Evolutionary conservation across 2,329 filamentous ascomycete genomes (phyloP), one percentile per base, ranked within the genome.

Genomic region (Fusarium dimerum): DNA sequence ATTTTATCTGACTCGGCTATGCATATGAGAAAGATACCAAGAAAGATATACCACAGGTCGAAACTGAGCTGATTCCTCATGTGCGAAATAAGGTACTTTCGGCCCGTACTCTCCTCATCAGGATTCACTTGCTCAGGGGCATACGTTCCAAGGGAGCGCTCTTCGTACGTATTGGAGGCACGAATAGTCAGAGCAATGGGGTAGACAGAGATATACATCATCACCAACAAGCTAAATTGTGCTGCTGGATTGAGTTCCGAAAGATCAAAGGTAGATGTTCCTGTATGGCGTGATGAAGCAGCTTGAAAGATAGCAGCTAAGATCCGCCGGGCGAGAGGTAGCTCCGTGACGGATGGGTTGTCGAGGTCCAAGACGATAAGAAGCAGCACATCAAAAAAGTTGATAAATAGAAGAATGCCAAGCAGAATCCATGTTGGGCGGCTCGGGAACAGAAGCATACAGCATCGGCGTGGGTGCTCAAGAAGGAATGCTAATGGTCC

Each of bases 141-240:
- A 61, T 85, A 87, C 26, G 86, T 77, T 1, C 83, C 85, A 5
- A 88, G 67, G 44, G 79, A 81, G 42, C 78, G 76, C 64, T 86
- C 83, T 67, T 86, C 82, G 65, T 86, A 86, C 5, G 82, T 79
- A 55, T 83, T 85, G 32, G 77, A 80, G 48, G 80, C 78, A 40
- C 83, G 78, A 68, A 86, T 83, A 16, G 76, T 81, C 47, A 86
- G 83, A 13, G 81, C 82, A 30, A 85, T 80, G 0, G 84, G 83
- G 52, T 82, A 84, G 5, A 81, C 78, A 6, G 79, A 78, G 43
- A 86, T 84, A 66, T 85, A 86, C 83, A 87, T 86, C 83, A 86
- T 86, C 42, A 83, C 75, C 0, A 86, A 71, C 51, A 84, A 80
- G 34, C 82, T 76, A 34, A 85, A 76, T 52, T 84, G 83, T 0